Conservation (phyloP, 768 basidiomycete species). For the Dioszegia aurantiaca region DNA sequence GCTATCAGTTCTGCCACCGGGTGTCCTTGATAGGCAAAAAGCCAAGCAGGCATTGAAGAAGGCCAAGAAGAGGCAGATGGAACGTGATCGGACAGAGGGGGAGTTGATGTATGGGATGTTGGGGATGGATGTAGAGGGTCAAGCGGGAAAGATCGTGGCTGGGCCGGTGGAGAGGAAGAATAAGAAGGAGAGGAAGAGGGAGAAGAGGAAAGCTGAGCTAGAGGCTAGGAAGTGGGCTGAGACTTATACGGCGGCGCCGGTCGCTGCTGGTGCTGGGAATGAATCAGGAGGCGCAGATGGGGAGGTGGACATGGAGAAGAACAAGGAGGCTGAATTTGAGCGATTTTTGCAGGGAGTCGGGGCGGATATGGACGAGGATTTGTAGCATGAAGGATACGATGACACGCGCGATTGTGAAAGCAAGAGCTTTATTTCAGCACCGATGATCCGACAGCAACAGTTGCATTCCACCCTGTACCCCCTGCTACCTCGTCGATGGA, state of each 20-base stretch:
- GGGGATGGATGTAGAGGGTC: conserved; percentile 47
- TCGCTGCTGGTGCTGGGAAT: background rate
- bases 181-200: conserved; percentile 44
- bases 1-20: conserved; percentile 40
- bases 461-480: too few species aligned
- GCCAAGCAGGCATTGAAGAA: conserved; percentile 48
- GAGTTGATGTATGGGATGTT: conserved; percentile 54
- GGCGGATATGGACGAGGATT: conserved; percentile 32
- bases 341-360: conserved; percentile 45
- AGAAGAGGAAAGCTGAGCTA: conserved; percentile 18
- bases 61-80: conserved; percentile 43
- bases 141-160: conserved; percentile 46
- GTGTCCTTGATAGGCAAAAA: conserved; percentile 41
- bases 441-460: too few species aligned
- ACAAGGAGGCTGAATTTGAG: conserved; percentile 47
- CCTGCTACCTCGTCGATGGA: too few species aligned
- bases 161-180: conserved; percentile 55
- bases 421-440: too few species aligned
- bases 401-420: too few species aligned
- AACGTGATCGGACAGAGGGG: conserved; percentile 34
- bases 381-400: too few species aligned
- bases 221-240: conserved; percentile 13
- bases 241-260: background rate
- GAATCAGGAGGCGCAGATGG: conserved; percentile 50
- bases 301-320: conserved; percentile 48